These are phyloP conservation scores for Martensiomyces pterosporus DNA, from an alignment of 192 early-diverging fungal genomes.

Conservation along the genomic window DNA sequence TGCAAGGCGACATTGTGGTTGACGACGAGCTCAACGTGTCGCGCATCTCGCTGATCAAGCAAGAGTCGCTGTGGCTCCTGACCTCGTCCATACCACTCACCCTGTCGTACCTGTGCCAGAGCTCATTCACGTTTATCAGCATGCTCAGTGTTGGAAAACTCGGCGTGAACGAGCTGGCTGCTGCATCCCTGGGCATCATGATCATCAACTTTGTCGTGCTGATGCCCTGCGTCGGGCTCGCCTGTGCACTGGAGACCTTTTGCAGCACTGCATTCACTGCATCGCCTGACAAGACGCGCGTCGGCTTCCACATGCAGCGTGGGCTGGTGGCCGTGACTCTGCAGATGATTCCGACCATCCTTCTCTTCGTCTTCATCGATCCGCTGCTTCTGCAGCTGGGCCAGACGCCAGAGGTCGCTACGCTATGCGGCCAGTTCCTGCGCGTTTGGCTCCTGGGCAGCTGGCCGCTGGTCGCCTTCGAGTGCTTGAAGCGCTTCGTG, in stretches of 20 bases:
- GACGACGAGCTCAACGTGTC: constrained; percentile 22
- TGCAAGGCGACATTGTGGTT: neutral
- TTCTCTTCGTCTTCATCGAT: constrained; percentile 45
- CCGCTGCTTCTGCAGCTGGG: constrained; percentile 62
- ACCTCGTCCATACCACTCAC: constrained; percentile 51
- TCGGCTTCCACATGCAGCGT: constrained; percentile 41
- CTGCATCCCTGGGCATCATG: constrained; percentile 65
- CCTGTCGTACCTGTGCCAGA: constrained; percentile 61
- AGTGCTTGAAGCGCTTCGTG: constrained; percentile 79
- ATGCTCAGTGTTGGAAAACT: constrained; percentile 62
- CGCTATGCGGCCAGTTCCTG: constrained; percentile 65
- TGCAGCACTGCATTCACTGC: constrained; percentile 40
- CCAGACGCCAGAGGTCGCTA: constrained; percentile 72
- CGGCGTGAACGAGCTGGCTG: constrained; percentile 62
- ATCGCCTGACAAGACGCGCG: constrained; percentile 36
- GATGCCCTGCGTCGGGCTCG: constrained; percentile 62
- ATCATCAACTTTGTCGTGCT: constrained; percentile 65
- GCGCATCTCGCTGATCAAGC: constrained; percentile 15
- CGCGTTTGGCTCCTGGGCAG: constrained; percentile 67
- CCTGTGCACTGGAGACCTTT: constrained; percentile 48
- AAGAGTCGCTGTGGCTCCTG: constrained; percentile 37
- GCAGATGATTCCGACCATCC: constrained; percentile 22
- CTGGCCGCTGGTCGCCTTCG: constrained; percentile 74
- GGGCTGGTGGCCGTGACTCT: constrained; percentile 40
- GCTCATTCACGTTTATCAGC: constrained; percentile 60